These are phyloP conservation scores for Exophiala lecanii-corni DNA, from an alignment of 2,329 filamentous ascomycete species.

Conservation along the genomic window DNA sequence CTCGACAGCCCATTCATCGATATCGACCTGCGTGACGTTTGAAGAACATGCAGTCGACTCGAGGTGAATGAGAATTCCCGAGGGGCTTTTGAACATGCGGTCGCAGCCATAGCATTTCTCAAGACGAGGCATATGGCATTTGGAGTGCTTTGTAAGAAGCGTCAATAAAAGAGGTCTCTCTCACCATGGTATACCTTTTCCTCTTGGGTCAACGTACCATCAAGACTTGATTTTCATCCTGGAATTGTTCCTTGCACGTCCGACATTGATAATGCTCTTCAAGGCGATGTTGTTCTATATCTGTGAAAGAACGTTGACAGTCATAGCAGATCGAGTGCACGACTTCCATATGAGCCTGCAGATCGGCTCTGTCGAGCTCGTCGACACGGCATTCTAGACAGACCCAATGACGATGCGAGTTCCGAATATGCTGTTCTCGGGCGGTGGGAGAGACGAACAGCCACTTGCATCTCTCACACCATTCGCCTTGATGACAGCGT, in stretches of 20 bases:
- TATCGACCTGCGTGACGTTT: slow-evolving; percentile 1
- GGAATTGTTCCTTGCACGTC: slow-evolving; percentile 12
- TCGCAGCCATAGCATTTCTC: slow-evolving; percentile 20
- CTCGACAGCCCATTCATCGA: slow-evolving; percentile 5
- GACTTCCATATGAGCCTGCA: not conserved
- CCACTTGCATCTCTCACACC: slow-evolving; percentile 8
- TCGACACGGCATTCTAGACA: not conserved
- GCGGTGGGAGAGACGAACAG: slow-evolving; percentile 4
- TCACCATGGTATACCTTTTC: not conserved
- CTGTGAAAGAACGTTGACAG: not conserved
- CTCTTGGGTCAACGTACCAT: slow-evolving; percentile 16
- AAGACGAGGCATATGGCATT: slow-evolving; percentile 11
- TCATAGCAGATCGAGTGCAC: not conserved
- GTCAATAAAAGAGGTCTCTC: slow-evolving; percentile 4
- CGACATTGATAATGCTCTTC: slow-evolving; percentile 13
- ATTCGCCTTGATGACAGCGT: slow-evolving; percentile 4
- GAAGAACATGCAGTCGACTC: slow-evolving; percentile 20
- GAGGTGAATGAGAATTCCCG: slow-evolving; percentile 26
- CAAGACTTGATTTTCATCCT: slow-evolving; percentile 12
- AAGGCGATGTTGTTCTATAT: slow-evolving; percentile 9
- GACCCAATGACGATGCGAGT: not conserved
- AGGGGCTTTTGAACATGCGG: slow-evolving; percentile 19
- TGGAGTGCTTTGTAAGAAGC: too few relatives aligned
- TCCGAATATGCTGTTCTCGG: not conserved
- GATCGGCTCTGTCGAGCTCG: not conserved